Conservation (phyloP, 495 filamentous ascomycete species). For the Aspergillus saccharolyticus region DNA sequence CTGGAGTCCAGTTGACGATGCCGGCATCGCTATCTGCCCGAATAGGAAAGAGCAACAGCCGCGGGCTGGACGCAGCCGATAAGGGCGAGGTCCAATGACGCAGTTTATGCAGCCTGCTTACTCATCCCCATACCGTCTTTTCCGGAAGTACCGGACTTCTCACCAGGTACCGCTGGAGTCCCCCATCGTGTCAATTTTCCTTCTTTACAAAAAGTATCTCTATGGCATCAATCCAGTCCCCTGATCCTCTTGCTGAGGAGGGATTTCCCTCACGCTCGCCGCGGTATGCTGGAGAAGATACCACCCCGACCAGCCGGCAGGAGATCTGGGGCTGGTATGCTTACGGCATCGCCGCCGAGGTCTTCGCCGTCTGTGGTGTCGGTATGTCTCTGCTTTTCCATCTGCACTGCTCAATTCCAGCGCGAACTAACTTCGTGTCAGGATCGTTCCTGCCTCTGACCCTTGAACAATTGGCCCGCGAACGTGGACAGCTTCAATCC, state of each 20-base stretch:
- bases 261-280: slow-evolving; percentile 28
- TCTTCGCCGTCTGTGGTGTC: slow-evolving; percentile 85
- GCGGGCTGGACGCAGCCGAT: too few relatives aligned
- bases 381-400: slow-evolving; percentile 18
- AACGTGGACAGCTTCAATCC: slow-evolving; percentile 68
- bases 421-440: slow-evolving; percentile 19
- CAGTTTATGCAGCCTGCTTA: neutral
- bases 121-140: slow-evolving; percentile 8
- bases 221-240: neutral
- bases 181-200: neutral
- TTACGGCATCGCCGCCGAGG: slow-evolving; percentile 85
- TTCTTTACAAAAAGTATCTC: neutral
- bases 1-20: too few relatives aligned
- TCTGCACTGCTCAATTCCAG: neutral
- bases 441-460: slow-evolving; percentile 88
- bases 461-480: slow-evolving; percentile 79
- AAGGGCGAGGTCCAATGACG: neutral
- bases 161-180: neutral
- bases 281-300: slow-evolving; percentile 74
- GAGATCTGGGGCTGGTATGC: slow-evolving; percentile 87
- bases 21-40: too few relatives aligned
- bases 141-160: neutral
- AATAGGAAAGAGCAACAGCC: neutral
- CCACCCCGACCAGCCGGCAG: slow-evolving; percentile 67
- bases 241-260: slow-evolving; percentile 10